Base-by-base conservation (phyloP, 768 basidiomycete species). In the Clavulina sp. region DNA sequence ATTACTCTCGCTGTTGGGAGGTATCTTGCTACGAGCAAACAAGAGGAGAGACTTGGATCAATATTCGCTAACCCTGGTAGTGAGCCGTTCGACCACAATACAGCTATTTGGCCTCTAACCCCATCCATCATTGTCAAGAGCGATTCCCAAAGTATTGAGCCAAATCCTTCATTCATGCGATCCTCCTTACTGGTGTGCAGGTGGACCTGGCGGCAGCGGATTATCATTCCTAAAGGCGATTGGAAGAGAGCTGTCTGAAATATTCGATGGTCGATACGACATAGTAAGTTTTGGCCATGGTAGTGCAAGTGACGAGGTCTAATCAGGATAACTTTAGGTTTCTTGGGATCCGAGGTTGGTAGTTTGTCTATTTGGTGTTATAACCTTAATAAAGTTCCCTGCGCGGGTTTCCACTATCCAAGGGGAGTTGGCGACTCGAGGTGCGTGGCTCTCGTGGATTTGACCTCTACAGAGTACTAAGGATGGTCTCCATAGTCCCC, bases 11-110 rank as follows among this genome's bases (percentile, higher is more conserved):
- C 64, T 9, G 51, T 66, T 1, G 61, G 60, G 2, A 59, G 61
- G 24, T 63, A 59, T 47, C 60, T 56, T 19, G 65, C 65, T 1
- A 61, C 59, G 2, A 54, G 57, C 50, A 56, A 51, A 28, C n/a
- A n/a, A n/a, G 32, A 43, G 1, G 54, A 54, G 6, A 55, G 56
- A 19, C 58, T 64, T 40, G 65, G 65, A 5, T 60, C 54, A 18
- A 48, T 66, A 3, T 57, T 65, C 44, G 31, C 62, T 24, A 65
- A 66, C 33, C 64, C 65, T 5, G 65, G 65, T 47, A 16, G 28
- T 41, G 23, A 13, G 41, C 21, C 21, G 41, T 44, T n/a, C 32
- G 23, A 16, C 32, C 48, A 19, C 24, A 1, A 33, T 31, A n/a
- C n/a, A n/a, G n/a, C n/a, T n/a, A n/a, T n/a, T n/a, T n/a, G n/a